Evolutionary conservation across 148 eudicot species (phyloP).

Genomic region (Arbutus unedo): DNA sequence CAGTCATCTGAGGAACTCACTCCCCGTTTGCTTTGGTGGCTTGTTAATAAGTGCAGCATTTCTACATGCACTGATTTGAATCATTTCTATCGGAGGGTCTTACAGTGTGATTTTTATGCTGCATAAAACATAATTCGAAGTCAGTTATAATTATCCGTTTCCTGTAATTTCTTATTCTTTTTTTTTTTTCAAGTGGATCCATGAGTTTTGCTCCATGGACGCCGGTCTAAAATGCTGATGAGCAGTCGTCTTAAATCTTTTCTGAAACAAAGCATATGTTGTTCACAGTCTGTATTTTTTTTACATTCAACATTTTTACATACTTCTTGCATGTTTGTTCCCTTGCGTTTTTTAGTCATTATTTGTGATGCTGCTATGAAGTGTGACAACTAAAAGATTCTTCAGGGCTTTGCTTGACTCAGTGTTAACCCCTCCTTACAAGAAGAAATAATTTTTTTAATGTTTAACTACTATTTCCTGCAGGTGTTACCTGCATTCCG

Average conservation of each 20-base stretch:
- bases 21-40: background rate
- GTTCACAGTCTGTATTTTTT: background rate
- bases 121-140: background rate
- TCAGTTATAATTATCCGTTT: background rate
- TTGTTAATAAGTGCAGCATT: background rate
- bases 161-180: background rate
- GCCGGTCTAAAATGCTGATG: background rate
- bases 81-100: background rate
- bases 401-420: background rate
- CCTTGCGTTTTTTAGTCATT: background rate
- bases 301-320: background rate
- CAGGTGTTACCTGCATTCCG: conserved; percentile 80
- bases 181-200: background rate
- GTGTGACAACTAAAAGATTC: background rate
- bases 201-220: background rate
- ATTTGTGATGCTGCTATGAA: background rate
- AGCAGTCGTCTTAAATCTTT: background rate
- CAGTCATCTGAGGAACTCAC: background rate
- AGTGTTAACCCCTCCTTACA: background rate
- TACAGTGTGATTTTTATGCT: background rate
- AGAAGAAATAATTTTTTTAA: background rate
- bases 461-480: conserved; percentile 4
- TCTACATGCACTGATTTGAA: background rate
- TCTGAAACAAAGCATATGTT: background rate
- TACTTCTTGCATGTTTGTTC: background rate